Conservation (phyloP, 805 yeast species). For the Kazachstania africana region DNA sequence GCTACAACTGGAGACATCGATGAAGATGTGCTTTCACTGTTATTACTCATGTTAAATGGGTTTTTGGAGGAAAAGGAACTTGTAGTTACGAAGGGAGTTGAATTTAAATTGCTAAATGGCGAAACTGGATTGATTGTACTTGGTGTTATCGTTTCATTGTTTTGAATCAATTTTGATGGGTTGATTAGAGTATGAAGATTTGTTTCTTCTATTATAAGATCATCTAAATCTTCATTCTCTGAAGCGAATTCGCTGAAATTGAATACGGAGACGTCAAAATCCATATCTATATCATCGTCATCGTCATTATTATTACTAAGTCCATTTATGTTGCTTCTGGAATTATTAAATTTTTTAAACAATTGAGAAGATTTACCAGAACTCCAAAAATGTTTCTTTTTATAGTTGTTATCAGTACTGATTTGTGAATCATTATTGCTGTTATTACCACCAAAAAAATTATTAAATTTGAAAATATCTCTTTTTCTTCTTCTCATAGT, state of each 20-base stretch:
- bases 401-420: neutral
- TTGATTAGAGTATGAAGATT: constrained; percentile 6
- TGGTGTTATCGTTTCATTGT: constrained; percentile 20
- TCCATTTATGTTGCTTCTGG: constrained; percentile 2
- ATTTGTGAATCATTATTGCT: no score
- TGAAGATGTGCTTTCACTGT: neutral
- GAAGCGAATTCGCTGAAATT: constrained; percentile 5
- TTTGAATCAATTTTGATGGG: constrained; percentile 7
- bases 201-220: constrained; percentile 8
- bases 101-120: constrained; percentile 49
- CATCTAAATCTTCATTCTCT: constrained; percentile 1
- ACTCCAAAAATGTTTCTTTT: no score
- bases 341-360: no score
- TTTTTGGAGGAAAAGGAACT: neutral
- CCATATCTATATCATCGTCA: constrained; percentile 1
- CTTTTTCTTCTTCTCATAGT: neutral
- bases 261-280: constrained; percentile 3
- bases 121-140: no score
- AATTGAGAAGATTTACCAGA: no score
- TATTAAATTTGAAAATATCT: neutral
- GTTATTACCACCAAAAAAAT: no score
- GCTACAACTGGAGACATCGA: no score
- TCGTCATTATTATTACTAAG: constrained; percentile 1
- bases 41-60: neutral
- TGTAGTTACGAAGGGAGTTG: constrained; percentile 8